Evolutionary conservation across 306 rosid species (phyloP).

Genomic region (Fagus crenata): DNA sequence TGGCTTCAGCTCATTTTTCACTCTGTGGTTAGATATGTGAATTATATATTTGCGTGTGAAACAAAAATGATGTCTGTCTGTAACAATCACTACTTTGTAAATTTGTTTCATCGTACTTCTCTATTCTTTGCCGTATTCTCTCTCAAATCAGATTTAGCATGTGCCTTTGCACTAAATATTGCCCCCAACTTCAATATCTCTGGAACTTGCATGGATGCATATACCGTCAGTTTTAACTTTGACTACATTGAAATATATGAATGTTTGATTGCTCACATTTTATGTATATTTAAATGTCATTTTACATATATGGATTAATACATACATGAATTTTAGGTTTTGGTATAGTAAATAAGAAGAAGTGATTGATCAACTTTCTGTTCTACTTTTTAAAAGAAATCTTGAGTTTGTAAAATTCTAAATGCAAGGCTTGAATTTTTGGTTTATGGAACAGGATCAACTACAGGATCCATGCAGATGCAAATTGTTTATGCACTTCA

Average conservation of each 20-base stretch:
- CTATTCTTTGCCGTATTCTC: no score
- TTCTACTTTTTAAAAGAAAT: background rate
- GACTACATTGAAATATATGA: background rate
- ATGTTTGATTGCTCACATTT: background rate
- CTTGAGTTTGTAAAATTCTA: slow-evolving; percentile 8
- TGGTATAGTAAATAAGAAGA: background rate
- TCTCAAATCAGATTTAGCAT: no score
- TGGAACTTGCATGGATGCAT: no score
- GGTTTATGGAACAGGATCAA: slow-evolving; percentile 36
- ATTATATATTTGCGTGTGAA: background rate
- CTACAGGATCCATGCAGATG: slow-evolving; percentile 41
- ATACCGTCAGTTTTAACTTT: no score
- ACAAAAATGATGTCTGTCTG: background rate
- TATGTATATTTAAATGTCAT: no score
- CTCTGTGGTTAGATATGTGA: background rate
- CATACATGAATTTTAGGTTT: background rate
- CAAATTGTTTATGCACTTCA: slow-evolving; percentile 62
- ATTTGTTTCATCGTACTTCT: no score
- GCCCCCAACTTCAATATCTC: no score
- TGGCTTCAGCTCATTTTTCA: background rate
- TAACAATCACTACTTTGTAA: background rate
- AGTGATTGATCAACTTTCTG: background rate
- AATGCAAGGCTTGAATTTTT: slow-evolving; percentile 38
- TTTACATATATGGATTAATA: background rate
- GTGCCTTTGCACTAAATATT: no score